Evolutionary conservation across 2,329 filamentous ascomycete species (phyloP).

Genomic region (Dactylonectria estremocensis): DNA sequence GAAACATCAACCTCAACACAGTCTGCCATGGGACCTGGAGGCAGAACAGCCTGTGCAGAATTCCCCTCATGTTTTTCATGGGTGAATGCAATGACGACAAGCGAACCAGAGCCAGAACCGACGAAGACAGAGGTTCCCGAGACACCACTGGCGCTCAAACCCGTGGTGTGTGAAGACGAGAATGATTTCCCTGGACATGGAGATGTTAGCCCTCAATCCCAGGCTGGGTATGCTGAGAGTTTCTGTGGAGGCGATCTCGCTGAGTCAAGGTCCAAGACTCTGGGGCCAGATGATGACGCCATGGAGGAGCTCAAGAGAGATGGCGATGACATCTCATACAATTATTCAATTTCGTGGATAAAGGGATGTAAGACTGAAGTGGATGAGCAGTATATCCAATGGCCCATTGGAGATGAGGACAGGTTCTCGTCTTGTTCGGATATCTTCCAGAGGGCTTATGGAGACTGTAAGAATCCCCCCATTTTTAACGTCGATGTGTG

Average conservation of each 20-base stretch:
- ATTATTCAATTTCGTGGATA: neutral
- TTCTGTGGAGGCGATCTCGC: neutral
- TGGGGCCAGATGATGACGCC: neutral
- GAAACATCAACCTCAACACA: neutral
- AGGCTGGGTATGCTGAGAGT: neutral
- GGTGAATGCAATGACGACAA: neutral
- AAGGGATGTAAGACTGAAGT: neutral
- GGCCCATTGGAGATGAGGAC: neutral
- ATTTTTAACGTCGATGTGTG: neutral
- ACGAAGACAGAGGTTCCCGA: neutral
- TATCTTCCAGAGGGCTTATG: neutral
- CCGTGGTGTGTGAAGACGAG: neutral
- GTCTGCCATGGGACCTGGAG: neutral
- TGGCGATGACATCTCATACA: neutral
- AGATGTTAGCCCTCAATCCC: neutral
- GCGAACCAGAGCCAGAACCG: neutral
- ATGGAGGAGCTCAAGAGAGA: neutral
- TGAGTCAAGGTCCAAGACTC: neutral
- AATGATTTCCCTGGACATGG: neutral
- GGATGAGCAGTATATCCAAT: neutral
- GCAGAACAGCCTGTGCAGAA: neutral
- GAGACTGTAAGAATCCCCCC: neutral
- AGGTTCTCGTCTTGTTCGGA: neutral
- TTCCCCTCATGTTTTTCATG: neutral
- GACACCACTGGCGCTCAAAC: neutral